phyloP scores from a whole-genome alignment of 179 eudicot genomes.

The Pouteria campechiana region DNA sequence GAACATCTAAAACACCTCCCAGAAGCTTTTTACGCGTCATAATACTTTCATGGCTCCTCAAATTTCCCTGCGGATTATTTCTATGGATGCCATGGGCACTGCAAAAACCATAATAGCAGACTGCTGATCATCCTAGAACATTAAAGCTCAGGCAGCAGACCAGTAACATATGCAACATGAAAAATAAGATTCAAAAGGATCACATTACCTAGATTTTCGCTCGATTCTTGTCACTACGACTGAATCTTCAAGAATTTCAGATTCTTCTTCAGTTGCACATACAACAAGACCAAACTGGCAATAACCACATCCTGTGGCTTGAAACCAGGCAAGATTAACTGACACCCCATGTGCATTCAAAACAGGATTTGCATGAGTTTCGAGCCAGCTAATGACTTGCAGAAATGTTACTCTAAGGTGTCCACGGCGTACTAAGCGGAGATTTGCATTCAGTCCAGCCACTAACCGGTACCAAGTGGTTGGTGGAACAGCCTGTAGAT shows the following conservation, averaged over 20 bases:
- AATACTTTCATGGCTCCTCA: conserved; percentile 22
- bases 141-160: too few species aligned
- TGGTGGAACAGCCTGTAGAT: conserved; percentile 79
- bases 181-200: too few species aligned
- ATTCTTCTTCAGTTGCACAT: conserved; percentile 40
- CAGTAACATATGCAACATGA: too few species aligned
- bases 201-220: conserved; percentile 38
- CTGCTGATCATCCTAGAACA: too few species aligned
- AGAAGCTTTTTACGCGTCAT: conserved; percentile 36
- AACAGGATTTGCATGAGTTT: conserved; percentile 80
- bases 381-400: conserved; percentile 76
- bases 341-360: conserved; percentile 42
- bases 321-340: conserved; percentile 69
- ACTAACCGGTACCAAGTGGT: conserved; percentile 93
- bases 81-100: conserved; percentile 24
- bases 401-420: conserved; percentile 53
- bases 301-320: conserved; percentile 74
- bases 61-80: conserved; percentile 31
- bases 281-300: conserved; percentile 78
- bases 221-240: conserved; percentile 24
- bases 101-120: too few species aligned
- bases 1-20: conserved; percentile 46
- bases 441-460: conserved; percentile 94
- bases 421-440: conserved; percentile 82
- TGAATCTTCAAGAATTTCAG: conserved; percentile 25